These are phyloP conservation scores for Fonsecaea pugnacius DNA, from an alignment of 2,329 filamentous ascomycete species.

Conservation along the genomic window DNA sequence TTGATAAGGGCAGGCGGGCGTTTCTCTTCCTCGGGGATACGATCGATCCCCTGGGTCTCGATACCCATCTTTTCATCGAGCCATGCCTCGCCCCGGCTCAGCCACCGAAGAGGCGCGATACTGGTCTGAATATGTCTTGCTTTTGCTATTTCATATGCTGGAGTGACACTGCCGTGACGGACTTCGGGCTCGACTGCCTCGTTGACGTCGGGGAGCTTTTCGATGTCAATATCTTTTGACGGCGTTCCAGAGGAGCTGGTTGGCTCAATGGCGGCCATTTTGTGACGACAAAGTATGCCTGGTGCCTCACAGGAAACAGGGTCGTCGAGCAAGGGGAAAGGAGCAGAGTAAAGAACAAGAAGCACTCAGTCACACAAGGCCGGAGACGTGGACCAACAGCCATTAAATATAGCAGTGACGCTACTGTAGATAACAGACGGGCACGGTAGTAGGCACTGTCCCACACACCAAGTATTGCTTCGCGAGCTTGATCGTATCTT, in stretches of 20 bases:
- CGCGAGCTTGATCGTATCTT: constrained; percentile 18
- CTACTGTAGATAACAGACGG: constrained; percentile 13
- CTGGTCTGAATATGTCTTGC: constrained; percentile 31
- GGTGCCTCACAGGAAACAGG: not conserved
- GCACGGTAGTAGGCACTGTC: not conserved
- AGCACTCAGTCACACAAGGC: not conserved
- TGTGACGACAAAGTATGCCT: not conserved
- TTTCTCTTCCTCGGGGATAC: constrained; percentile 52
- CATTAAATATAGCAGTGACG: constrained; percentile 18
- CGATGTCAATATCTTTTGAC: constrained; percentile 26
- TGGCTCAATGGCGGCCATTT: constrained; percentile 22
- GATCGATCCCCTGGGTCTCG: constrained; percentile 55
- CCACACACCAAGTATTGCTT: not conserved
- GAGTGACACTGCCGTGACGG: constrained; percentile 31
- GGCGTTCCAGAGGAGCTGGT: constrained; percentile 10
- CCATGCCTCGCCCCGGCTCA: constrained; percentile 43
- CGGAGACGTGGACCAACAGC: not conserved
- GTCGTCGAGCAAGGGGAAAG: not conserved
- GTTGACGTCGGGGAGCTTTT: constrained; percentile 18
- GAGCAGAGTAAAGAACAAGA: not conserved
- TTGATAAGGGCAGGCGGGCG: constrained; percentile 49
- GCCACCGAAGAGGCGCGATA: constrained; percentile 30
- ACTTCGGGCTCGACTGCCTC: constrained; percentile 17
- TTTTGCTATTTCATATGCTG: constrained; percentile 30
- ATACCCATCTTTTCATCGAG: constrained; percentile 54